phyloP scores from a whole-genome alignment of 2,329 filamentous ascomycete genomes.

The Proliferodiscus dingleyae region DNA sequence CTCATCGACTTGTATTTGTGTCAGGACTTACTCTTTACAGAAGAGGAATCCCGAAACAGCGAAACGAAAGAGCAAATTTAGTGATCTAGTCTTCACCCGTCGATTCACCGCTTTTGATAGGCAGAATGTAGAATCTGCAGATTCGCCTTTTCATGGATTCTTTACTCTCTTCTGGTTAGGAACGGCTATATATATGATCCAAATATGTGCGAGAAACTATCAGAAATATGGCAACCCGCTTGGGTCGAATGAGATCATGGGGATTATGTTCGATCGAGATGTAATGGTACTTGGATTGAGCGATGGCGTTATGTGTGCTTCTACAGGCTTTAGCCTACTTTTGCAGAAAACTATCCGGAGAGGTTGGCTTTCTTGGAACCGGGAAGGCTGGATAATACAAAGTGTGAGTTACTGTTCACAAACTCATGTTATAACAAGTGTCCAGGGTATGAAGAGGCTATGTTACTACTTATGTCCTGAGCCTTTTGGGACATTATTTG shows the following conservation, averaged over 20 bases:
- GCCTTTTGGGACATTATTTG: neutral
- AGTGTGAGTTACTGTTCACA: conserved; percentile 41
- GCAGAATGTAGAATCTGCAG: conserved; percentile 58
- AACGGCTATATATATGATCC: conserved; percentile 60
- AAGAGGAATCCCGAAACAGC: conserved; percentile 20
- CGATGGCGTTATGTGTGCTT: conserved; percentile 64
- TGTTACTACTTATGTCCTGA: neutral
- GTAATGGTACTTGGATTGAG: conserved; percentile 53
- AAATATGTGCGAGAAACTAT: conserved; percentile 65
- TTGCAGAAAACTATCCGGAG: conserved; percentile 57
- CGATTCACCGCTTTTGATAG: conserved; percentile 72
- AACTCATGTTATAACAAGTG: neutral
- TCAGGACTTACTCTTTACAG: conserved; percentile 9
- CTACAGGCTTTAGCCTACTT: conserved; percentile 60
- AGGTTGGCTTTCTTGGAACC: conserved; percentile 63
- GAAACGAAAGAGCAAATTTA: conserved; percentile 33
- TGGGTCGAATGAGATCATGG: conserved; percentile 67
- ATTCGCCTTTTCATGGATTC: conserved; percentile 73
- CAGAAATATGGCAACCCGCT: conserved; percentile 62
- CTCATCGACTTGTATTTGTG: neutral
- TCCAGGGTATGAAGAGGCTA: neutral
- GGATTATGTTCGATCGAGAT: conserved; percentile 58
- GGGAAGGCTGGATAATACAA: conserved; percentile 67
- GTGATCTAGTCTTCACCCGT: conserved; percentile 63
- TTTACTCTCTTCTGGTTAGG: conserved; percentile 75